These are phyloP conservation scores for Pseudognaphalium luteoalbum DNA, from an alignment of 129 eudicot species.

Conservation along the genomic window DNA sequence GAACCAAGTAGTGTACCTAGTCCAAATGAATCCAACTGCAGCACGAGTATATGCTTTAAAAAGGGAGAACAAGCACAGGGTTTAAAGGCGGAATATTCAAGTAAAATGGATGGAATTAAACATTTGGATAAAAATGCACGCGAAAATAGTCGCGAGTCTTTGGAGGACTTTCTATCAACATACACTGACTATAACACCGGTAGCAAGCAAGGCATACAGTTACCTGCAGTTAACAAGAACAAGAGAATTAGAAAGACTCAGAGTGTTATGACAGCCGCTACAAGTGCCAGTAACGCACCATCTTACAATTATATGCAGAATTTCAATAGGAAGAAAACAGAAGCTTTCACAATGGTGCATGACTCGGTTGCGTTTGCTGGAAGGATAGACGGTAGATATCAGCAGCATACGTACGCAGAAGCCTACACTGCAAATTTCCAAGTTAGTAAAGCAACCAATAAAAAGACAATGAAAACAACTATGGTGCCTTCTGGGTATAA, in stretches of 20 bases:
- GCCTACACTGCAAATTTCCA: slow-evolving; percentile 41
- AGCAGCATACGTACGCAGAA: slow-evolving; percentile 41
- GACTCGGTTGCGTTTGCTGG: slow-evolving; percentile 47
- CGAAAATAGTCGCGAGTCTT: slow-evolving; percentile 30
- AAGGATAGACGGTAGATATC: slow-evolving; percentile 25
- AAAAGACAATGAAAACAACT: slow-evolving; percentile 48
- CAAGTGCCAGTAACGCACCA: slow-evolving; percentile 18
- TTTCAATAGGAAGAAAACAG: slow-evolving; percentile 47
- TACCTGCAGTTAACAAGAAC: slow-evolving; percentile 55
- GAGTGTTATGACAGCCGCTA: slow-evolving; percentile 24
- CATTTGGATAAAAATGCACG: slow-evolving; percentile 23
- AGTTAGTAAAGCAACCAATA: slow-evolving; percentile 43
- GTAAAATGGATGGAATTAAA: slow-evolving; percentile 27
- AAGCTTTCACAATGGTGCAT: slow-evolving; percentile 39
- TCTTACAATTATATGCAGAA: slow-evolving; percentile 24
- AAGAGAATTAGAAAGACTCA: slow-evolving; percentile 49
- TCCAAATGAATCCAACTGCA: slow-evolving; percentile 52
- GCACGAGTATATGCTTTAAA: slow-evolving; percentile 44
- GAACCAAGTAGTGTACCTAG: slow-evolving; percentile 35
- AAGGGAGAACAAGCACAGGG: slow-evolving; percentile 9
- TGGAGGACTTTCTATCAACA: slow-evolving; percentile 40
- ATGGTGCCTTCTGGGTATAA: slow-evolving; percentile 21
- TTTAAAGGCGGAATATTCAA: slow-evolving; percentile 38
- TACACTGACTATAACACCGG: slow-evolving; percentile 24
- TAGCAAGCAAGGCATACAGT: slow-evolving; percentile 26